These are phyloP conservation scores for Manihot esculenta DNA, from an alignment of 441 rosid genomes.

Conservation along the genomic window DNA sequence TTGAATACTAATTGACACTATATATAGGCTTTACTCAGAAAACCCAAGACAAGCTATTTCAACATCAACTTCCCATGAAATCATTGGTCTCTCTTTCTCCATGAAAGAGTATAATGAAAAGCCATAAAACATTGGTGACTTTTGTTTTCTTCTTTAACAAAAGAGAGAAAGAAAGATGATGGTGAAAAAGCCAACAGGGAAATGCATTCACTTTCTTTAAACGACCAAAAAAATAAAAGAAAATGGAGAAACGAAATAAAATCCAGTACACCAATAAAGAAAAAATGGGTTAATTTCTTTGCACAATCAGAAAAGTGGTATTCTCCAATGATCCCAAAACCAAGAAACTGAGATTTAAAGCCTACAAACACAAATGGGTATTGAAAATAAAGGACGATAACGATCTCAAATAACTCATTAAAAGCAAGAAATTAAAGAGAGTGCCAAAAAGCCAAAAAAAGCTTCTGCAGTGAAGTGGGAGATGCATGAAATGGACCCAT, in stretches of 20 bases:
- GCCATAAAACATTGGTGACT: constrained; percentile 29
- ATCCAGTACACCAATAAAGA: constrained; percentile 7
- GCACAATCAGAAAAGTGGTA: constrained; percentile 46
- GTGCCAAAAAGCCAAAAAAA: constrained; percentile 32
- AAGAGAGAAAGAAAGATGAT: constrained; percentile 30
- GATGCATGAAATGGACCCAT: constrained; percentile 53
- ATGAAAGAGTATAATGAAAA: constrained; percentile 36
- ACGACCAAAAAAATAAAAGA: no score
- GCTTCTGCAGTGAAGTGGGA: constrained; percentile 38
- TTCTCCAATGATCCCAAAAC: constrained; percentile 47
- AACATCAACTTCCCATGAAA: constrained; percentile 35
- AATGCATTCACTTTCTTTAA: constrained; percentile 21
- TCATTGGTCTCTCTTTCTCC: constrained; percentile 42
- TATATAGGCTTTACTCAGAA: constrained; percentile 30
- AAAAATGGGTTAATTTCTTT: constrained; percentile 30
- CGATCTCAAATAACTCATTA: constrained; percentile 27
- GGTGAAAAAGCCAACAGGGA: constrained; percentile 23
- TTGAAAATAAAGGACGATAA: constrained; percentile 27
- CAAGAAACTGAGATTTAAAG: constrained; percentile 57
- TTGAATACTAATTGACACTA: constrained; percentile 29
- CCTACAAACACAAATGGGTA: constrained; percentile 32
- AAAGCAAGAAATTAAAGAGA: constrained; percentile 51
- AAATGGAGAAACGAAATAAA: no score
- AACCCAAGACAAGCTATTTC: constrained; percentile 37
- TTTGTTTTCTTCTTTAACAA: constrained; percentile 27